phyloP scores from a whole-genome alignment of 1,284 basidiomycete species.

The Peniophora sp. region DNA sequence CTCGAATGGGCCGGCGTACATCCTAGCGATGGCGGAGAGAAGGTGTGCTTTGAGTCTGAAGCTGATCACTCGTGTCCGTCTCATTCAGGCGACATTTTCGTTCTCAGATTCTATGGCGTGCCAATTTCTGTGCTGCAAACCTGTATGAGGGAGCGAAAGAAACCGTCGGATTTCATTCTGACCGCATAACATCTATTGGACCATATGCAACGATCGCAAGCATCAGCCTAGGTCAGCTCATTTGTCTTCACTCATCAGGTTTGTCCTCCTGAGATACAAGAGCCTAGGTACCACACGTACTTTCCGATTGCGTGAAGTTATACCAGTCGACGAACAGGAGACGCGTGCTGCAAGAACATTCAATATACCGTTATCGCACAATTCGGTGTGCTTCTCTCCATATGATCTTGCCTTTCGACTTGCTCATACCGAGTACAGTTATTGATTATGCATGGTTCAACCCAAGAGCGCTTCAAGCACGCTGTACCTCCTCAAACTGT shows the following conservation, averaged over 20 bases:
- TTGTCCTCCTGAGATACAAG: neutral
- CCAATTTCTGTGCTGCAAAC: constrained; percentile 89
- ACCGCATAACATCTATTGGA: constrained; percentile 72
- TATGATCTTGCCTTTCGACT: neutral
- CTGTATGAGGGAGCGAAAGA: constrained; percentile 83
- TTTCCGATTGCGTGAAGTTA: constrained; percentile 73
- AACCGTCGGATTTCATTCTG: constrained; percentile 83
- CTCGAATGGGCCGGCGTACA: constrained; percentile 63
- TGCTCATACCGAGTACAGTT: constrained; percentile 34
- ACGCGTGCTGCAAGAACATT: constrained; percentile 65
- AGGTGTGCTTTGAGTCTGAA: constrained; percentile 12
- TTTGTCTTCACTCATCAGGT: constrained; percentile 2
- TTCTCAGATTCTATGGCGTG: constrained; percentile 51
- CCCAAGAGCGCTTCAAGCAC: constrained; percentile 87
- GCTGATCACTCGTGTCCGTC: neutral
- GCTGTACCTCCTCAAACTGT: constrained; percentile 68
- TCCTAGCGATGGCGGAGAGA: constrained; percentile 20
- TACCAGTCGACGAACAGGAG: constrained; percentile 49
- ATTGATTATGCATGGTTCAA: constrained; percentile 88
- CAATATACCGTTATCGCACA: constrained; percentile 79
- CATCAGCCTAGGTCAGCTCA: constrained; percentile 70
- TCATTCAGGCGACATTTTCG: constrained; percentile 1
- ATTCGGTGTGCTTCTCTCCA: constrained; percentile 49
- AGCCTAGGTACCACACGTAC: constrained; percentile 60
- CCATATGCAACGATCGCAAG: constrained; percentile 92